These are phyloP conservation scores for Myriosclerotinia curreyana DNA, from an alignment of 2,329 filamentous ascomycete species.

Conservation along the genomic window DNA sequence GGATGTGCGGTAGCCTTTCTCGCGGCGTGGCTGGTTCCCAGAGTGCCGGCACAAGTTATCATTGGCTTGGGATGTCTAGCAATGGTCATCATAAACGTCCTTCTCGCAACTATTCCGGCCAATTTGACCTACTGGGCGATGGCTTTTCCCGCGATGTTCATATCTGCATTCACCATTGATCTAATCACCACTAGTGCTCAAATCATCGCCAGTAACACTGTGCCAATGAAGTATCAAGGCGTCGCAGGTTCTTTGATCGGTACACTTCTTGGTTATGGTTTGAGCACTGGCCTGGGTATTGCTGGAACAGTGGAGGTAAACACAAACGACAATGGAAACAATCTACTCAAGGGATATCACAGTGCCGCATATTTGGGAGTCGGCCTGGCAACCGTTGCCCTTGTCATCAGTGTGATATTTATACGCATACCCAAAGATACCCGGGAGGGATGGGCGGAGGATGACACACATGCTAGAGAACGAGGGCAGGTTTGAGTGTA, in stretches of 20 bases:
- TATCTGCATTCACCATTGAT: conserved; percentile 46
- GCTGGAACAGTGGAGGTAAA: conserved; percentile 43
- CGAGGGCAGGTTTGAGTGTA: not conserved
- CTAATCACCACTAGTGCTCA: conserved; percentile 51
- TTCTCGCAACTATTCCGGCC: conserved; percentile 46
- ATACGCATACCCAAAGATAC: conserved; percentile 45
- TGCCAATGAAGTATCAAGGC: conserved; percentile 47
- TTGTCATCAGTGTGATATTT: conserved; percentile 41
- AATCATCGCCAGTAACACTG: conserved; percentile 53
- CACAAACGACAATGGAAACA: conserved; percentile 24
- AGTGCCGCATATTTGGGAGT: conserved; percentile 45
- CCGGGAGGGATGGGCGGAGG: conserved; percentile 39
- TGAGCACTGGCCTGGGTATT: conserved; percentile 45
- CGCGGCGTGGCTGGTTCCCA: conserved; percentile 47
- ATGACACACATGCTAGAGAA: conserved; percentile 17
- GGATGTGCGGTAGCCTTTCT: conserved; percentile 41
- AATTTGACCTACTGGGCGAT: conserved; percentile 47
- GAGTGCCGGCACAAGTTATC: conserved; percentile 48
- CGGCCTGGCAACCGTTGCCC: conserved; percentile 40
- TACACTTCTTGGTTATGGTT: conserved; percentile 43
- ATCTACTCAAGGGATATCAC: conserved; percentile 40
- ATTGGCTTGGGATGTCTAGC: conserved; percentile 43
- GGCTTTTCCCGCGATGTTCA: conserved; percentile 43
- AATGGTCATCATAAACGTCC: conserved; percentile 36
- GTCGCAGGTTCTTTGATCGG: conserved; percentile 50